A percentile compares a stretch with the other conserved stretches of the same genome.
Evolutionary conservation across 345 rosid species (phyloP).

Genomic region (Gossypium stocksii): DNA sequence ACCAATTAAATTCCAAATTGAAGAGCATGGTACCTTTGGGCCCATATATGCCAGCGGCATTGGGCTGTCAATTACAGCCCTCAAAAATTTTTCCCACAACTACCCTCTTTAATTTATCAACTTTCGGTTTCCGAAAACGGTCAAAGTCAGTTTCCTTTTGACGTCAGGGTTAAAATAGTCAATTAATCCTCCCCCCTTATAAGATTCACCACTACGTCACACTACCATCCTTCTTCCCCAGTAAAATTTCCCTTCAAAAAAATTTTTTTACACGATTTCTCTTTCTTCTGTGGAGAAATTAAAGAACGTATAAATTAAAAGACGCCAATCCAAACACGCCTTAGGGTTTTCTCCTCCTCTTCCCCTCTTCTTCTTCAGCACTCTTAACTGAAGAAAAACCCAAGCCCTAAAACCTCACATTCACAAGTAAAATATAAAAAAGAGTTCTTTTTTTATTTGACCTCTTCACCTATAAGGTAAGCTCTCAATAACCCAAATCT

Average conservation of each 20-base stretch:
- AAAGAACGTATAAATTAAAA: constrained; percentile 5
- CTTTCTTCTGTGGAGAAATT: background rate
- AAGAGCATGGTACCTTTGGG: background rate
- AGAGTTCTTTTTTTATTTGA: constrained; percentile 12
- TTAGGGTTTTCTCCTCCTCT: constrained; percentile 10
- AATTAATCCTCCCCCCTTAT: background rate
- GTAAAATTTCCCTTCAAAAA: background rate
- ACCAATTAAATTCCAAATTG: background rate
- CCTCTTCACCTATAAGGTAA: constrained; percentile 13
- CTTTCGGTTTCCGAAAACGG: background rate
- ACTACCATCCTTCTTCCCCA: background rate
- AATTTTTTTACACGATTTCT: background rate
- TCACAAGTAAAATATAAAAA: background rate
- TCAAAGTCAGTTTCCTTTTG: background rate
- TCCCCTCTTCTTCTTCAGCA: background rate
- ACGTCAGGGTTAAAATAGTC: background rate
- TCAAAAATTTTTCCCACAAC: background rate
- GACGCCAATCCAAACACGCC: background rate
- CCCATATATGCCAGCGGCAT: background rate
- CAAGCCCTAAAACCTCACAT: background rate
- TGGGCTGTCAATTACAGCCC: background rate
- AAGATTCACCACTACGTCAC: background rate
- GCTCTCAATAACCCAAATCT: constrained; percentile 13
- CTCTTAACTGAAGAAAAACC: background rate
- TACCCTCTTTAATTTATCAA: background rate